Conservation (phyloP, 371 early-diverging fungal species). For the Mucor velutinosus region DNA sequence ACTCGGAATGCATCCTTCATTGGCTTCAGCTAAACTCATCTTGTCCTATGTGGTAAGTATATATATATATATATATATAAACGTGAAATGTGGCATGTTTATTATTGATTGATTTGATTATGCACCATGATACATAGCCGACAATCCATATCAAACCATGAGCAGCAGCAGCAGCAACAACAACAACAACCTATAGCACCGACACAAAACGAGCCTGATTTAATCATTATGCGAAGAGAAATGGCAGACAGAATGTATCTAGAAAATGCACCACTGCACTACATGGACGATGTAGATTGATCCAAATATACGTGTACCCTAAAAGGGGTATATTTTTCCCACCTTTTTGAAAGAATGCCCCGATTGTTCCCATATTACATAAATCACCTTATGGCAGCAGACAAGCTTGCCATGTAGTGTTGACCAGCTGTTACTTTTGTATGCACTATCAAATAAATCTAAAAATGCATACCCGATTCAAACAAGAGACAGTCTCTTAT, state of each 20-base stretch:
- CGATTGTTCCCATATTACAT: background rate
- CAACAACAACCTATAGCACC: background rate
- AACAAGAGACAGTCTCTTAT: background rate
- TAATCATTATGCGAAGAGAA: background rate
- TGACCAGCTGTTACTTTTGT: background rate
- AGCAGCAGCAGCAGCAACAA: background rate
- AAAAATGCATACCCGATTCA: background rate
- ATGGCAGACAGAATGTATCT: background rate
- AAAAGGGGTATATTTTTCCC: background rate
- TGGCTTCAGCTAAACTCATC: conserved; percentile 14
- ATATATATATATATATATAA: too few relatives aligned
- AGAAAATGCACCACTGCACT: background rate
- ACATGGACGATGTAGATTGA: conserved; percentile 12
- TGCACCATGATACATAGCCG: background rate
- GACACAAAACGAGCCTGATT: background rate
- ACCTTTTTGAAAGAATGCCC: background rate
- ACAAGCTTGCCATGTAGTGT: background rate
- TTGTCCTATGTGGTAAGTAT: conserved; percentile 20
- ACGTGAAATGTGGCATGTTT: background rate
- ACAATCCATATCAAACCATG: background rate
- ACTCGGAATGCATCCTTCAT: conserved; percentile 13
- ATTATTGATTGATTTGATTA: background rate
- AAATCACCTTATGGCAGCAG: background rate
- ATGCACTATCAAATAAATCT: background rate
- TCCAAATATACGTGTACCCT: background rate